Evolutionary conservation across 441 rosid genomes (phyloP).

Genomic region (Gossypium schwendimanii): DNA sequence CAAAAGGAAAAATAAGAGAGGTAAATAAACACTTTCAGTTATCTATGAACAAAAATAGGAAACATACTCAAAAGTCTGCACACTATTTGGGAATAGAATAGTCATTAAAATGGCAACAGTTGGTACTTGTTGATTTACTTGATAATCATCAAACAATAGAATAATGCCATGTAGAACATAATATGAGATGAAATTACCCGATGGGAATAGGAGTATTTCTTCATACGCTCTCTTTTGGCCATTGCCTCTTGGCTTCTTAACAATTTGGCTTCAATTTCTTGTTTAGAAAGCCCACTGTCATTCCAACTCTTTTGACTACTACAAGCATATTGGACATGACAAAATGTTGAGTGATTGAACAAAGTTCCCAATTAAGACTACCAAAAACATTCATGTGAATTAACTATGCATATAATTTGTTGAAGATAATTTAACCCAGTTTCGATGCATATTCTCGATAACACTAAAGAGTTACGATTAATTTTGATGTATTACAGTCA

Average conservation of each 20-base stretch:
- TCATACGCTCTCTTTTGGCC: slow-evolving; percentile 61
- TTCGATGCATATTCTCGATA: too few relatives aligned
- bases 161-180: too few relatives aligned
- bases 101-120: neutral
- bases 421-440: neutral
- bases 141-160: too few relatives aligned
- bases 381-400: too few relatives aligned
- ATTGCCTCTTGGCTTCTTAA: slow-evolving; percentile 51
- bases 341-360: too few relatives aligned
- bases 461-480: too few relatives aligned
- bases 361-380: too few relatives aligned
- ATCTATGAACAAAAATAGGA: neutral
- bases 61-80: neutral
- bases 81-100: neutral
- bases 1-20: neutral
- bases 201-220: slow-evolving; percentile 65
- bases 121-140: neutral
- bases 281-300: slow-evolving; percentile 45
- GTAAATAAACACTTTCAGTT: neutral
- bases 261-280: slow-evolving; percentile 52
- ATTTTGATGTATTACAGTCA: too few relatives aligned
- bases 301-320: slow-evolving; percentile 54
- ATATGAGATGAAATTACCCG: slow-evolving; percentile 35
- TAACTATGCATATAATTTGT: too few relatives aligned
- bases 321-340: slow-evolving; percentile 29